Conservation (phyloP, 2,329 filamentous ascomycete genomes). For the Cytospora mali region DNA sequence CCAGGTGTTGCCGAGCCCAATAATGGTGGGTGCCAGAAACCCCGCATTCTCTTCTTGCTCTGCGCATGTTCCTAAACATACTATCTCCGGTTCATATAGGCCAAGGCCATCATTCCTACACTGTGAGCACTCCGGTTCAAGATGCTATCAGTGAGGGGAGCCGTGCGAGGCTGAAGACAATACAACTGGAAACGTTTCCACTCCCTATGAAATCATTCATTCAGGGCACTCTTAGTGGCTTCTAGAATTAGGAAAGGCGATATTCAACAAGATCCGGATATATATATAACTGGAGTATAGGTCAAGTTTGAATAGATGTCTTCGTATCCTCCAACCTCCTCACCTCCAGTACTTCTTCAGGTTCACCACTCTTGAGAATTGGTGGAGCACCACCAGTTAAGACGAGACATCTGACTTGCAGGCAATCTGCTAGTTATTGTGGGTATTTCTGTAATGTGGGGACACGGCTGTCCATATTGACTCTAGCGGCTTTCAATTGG, state of each 20-base stretch:
- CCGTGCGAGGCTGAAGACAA: not conserved
- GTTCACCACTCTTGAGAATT: not conserved
- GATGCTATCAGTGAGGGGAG: not conserved
- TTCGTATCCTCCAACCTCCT: not conserved
- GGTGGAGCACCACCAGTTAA: not conserved
- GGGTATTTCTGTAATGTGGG: not conserved
- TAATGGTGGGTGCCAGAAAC: not conserved
- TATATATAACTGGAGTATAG: not conserved
- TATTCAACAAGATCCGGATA: not conserved
- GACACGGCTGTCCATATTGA: not conserved
- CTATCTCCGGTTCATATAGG: not conserved
- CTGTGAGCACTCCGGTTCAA: not conserved
- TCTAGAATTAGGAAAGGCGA: not conserved
- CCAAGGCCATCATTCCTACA: not conserved
- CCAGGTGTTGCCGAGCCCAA: not conserved
- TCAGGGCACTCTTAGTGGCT: not conserved
- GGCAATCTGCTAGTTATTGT: not conserved
- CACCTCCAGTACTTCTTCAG: not conserved
- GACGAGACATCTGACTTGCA: not conserved
- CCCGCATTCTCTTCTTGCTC: not conserved
- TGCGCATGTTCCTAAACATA: not conserved
- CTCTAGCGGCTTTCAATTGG: conserved; percentile 14
- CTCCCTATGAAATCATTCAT: no score
- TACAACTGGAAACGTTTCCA: no score
- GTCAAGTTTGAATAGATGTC: not conserved